Conservation (phyloP, 2,329 filamentous ascomycete species). For the Pseudogymnoascus sp. region DNA sequence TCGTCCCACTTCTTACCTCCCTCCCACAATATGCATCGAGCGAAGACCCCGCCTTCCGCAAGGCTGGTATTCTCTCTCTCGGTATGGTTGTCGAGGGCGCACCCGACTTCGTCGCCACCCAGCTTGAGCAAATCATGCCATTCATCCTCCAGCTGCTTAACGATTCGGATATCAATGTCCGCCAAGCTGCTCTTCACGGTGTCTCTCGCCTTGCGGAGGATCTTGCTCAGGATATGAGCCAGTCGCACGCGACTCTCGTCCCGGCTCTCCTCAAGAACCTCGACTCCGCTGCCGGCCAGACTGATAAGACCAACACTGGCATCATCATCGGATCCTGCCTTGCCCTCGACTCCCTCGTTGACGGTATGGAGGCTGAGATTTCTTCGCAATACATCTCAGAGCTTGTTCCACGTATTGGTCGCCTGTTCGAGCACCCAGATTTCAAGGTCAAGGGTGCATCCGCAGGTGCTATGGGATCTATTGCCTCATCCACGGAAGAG, state of each 20-base stretch:
- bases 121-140: slow-evolving; percentile 79
- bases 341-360: slow-evolving; percentile 84
- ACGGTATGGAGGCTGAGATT: slow-evolving; percentile 72
- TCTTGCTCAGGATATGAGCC: slow-evolving; percentile 79
- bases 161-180: slow-evolving; percentile 76
- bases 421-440: slow-evolving; percentile 76
- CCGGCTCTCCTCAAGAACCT: slow-evolving; percentile 82
- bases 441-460: slow-evolving; percentile 85
- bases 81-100: slow-evolving; percentile 95
- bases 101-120: slow-evolving; percentile 93
- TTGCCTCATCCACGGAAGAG: slow-evolving; percentile 76
- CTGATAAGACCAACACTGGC: slow-evolving; percentile 67
- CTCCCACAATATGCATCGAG: slow-evolving; percentile 75
- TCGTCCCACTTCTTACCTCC: slow-evolving; percentile 82
- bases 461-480: slow-evolving; percentile 81
- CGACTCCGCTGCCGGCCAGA: slow-evolving; percentile 65
- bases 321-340: slow-evolving; percentile 87
- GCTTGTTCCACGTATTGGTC: slow-evolving; percentile 77
- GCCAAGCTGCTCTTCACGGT: slow-evolving; percentile 79
- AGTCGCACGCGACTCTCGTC: slow-evolving; percentile 79
- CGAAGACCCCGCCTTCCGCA: slow-evolving; percentile 68
- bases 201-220: slow-evolving; percentile 89
- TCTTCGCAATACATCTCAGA: slow-evolving; percentile 76
- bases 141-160: slow-evolving; percentile 74
- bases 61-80: slow-evolving; percentile 84